Conservation (phyloP, 441 rosid genomes). For the Eutrema salsugineum region DNA sequence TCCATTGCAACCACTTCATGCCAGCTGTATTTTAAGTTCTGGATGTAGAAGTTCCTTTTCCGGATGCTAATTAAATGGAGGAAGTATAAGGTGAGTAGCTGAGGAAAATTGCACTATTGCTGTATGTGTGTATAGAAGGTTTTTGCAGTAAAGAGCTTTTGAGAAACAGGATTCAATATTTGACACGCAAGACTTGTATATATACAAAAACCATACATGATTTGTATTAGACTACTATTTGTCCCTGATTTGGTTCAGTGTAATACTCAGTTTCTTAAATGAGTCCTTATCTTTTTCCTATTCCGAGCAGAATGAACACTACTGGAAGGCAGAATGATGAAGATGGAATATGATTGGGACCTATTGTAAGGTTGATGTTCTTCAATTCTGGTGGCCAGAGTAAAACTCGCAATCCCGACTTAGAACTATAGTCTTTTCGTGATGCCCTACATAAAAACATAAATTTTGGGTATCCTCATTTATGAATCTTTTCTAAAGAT, state of each 20-base stretch:
- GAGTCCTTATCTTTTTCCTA: constrained; percentile 5
- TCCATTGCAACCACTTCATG: constrained; percentile 96
- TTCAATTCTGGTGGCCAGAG: constrained; percentile 79
- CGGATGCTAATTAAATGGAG: constrained; percentile 46
- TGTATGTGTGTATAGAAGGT: background rate
- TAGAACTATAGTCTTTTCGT: constrained; percentile 54
- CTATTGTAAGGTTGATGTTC: constrained; percentile 92
- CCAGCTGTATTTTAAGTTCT: constrained; percentile 51
- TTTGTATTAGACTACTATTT: background rate
- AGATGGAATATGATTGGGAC: constrained; percentile 42
- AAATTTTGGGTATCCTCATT: too few species aligned
- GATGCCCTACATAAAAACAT: too few species aligned
- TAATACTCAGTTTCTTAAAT: constrained; percentile 10
- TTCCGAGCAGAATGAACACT: background rate
- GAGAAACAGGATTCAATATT: background rate
- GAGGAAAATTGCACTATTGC: background rate
- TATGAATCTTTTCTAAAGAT: too few species aligned
- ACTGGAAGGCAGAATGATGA: background rate
- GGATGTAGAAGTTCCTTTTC: constrained; percentile 57
- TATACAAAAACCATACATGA: background rate
- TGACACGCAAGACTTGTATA: background rate
- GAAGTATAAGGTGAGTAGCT: constrained; percentile 17
- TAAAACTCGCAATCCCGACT: constrained; percentile 82
- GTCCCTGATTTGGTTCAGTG: background rate
- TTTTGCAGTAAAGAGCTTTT: background rate